A percentile compares a stretch with the other conserved stretches of the same genome.
Conservation (phyloP, 2,329 filamentous ascomycete genomes). For the Leptographium wingfieldii region DNA sequence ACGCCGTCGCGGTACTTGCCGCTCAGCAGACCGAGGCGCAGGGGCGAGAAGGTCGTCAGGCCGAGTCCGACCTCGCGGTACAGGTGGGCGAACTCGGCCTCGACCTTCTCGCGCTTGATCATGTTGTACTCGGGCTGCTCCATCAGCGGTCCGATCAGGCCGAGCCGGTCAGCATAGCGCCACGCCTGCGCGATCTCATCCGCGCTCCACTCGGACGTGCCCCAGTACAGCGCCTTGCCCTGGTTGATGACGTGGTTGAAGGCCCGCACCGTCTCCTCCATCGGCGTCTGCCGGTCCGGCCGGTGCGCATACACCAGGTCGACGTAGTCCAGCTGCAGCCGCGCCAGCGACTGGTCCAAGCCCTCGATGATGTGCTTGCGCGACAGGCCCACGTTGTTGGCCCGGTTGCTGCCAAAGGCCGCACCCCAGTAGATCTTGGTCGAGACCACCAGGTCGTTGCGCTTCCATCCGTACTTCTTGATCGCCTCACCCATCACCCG, state of each 20-base stretch:
- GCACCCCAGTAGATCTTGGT: conserved; percentile 55
- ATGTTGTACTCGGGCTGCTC: conserved; percentile 61
- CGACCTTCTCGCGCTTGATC: conserved; percentile 28
- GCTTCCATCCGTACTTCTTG: conserved; percentile 38
- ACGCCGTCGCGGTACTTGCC: conserved; percentile 53
- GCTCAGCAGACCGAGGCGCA: conserved; percentile 42
- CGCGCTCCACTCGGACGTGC: conserved; percentile 57
- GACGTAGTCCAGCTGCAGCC: conserved; percentile 53
- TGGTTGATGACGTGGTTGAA: conserved; percentile 40
- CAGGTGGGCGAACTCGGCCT: conserved; percentile 39
- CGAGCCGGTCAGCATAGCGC: conserved; percentile 44
- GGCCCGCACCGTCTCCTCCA: conserved; percentile 48
- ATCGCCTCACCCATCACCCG: conserved; percentile 39
- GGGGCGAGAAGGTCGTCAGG: conserved; percentile 37
- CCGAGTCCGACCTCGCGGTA: conserved; percentile 44
- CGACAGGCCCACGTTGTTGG: conserved; percentile 38
- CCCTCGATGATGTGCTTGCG: conserved; percentile 43
- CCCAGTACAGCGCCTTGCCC: conserved; percentile 62
- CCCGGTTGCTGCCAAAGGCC: conserved; percentile 42
- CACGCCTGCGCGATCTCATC: conserved; percentile 54
- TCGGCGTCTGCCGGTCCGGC: conserved; percentile 43
- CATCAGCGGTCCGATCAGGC: conserved; percentile 49
- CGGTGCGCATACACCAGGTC: conserved; percentile 52
- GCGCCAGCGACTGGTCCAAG: conserved; percentile 41
- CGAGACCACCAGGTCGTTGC: conserved; percentile 40